phyloP scores from a whole-genome alignment of 225 moss, liverwort and hornwort species.

The Neckera pumila region DNA sequence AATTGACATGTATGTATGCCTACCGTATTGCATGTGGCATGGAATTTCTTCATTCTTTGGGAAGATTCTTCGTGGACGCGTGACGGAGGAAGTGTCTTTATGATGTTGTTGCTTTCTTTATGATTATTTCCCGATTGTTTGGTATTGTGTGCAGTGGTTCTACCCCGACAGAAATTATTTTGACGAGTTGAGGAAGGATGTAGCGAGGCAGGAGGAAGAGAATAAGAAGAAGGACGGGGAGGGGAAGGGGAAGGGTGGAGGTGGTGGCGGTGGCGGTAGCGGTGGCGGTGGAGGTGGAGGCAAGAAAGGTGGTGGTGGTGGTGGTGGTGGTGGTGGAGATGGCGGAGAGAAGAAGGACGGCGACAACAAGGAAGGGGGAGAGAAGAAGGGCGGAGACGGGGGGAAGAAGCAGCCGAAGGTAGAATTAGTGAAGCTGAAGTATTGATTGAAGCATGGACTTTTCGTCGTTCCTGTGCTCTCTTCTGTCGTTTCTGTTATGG shows the following conservation, averaged over 20 bases:
- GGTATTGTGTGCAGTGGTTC: conserved; percentile 20
- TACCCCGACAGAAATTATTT: not conserved
- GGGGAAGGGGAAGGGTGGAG: not conserved
- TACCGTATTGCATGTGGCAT: too few relatives aligned
- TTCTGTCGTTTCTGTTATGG: not conserved
- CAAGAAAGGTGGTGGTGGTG: not conserved
- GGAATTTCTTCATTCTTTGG: not conserved
- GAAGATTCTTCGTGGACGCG: not conserved
- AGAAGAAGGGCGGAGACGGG: not conserved
- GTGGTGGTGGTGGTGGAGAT: not conserved
- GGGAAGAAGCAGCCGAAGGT: conserved; percentile 27
- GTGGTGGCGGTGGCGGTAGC: not conserved
- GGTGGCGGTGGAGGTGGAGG: not conserved
- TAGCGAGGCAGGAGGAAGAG: not conserved
- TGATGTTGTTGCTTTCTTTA: not conserved
- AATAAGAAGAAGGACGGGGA: not conserved
- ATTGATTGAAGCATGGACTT: not conserved
- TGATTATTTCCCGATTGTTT: not conserved
- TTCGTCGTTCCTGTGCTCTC: not conserved
- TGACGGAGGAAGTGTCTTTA: not conserved
- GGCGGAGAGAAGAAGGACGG: not conserved
- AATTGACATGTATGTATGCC: not conserved
- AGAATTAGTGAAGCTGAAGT: not conserved
- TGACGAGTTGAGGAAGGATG: not conserved
- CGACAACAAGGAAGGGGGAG: not conserved